phyloP scores from a whole-genome alignment of 306 rosid species.

The Lathyrus oleraceus region DNA sequence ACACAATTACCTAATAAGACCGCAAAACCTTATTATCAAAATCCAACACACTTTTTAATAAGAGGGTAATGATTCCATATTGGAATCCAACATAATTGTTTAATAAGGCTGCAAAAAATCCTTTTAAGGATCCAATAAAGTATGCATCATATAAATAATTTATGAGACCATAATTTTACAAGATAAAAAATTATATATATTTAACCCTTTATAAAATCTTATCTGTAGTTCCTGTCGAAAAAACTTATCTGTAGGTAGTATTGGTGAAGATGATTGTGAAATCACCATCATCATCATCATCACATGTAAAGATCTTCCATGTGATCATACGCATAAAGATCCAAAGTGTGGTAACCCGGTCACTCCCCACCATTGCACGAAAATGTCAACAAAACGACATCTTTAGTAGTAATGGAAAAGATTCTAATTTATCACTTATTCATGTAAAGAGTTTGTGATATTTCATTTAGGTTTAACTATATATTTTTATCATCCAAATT shows the following conservation, averaged over 20 bases:
- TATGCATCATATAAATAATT: too few species aligned
- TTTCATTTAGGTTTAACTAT: not conserved
- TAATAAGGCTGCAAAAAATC: too few species aligned
- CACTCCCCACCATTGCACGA: conserved; percentile 1
- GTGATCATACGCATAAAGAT: not conserved
- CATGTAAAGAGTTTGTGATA: not conserved
- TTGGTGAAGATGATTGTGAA: conserved; percentile 2
- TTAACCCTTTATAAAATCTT: not conserved
- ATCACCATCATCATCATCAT: not conserved
- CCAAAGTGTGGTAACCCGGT: not conserved
- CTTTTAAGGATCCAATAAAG: too few species aligned
- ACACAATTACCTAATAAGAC: too few species aligned
- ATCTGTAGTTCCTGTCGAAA: not conserved
- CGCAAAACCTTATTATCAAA: too few species aligned
- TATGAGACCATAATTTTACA: not conserved
- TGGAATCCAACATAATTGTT: too few species aligned
- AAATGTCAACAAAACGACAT: not conserved
- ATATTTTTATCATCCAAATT: too few species aligned
- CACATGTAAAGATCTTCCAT: not conserved
- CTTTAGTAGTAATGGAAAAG: not conserved
- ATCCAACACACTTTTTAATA: too few species aligned
- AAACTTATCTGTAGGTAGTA: not conserved
- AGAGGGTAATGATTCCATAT: too few species aligned
- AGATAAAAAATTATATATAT: not conserved
- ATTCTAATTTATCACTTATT: not conserved